phyloP scores from a whole-genome alignment of 805 yeast genomes.

The Starmerella apicola region DNA sequence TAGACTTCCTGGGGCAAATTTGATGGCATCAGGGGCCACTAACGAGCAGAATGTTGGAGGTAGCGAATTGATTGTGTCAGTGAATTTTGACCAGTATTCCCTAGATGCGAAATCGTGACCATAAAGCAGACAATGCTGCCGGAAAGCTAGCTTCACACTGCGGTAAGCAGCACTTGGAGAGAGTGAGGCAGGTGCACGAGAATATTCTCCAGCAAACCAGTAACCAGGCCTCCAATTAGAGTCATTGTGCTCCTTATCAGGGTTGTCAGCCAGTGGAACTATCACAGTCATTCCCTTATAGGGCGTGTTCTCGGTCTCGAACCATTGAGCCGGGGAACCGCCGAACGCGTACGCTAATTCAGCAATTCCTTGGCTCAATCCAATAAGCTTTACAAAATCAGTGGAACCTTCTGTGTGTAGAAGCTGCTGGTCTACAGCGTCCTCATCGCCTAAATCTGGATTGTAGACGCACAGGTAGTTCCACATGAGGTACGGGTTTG shows the following conservation, averaged over 20 bases:
- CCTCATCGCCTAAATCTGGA: conserved; percentile 20
- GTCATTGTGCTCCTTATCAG: neutral
- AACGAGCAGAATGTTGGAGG: neutral
- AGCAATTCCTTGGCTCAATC: conserved; percentile 21
- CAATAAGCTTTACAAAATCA: conserved; percentile 14
- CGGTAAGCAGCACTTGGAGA: conserved; percentile 9
- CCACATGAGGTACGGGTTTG: too few relatives aligned
- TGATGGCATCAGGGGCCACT: conserved; percentile 10
- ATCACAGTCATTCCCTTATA: conserved; percentile 1
- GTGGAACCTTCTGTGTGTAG: conserved; percentile 9
- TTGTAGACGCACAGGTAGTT: conserved; percentile 16
- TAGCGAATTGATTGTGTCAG: neutral
- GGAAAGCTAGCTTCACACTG: conserved; percentile 4
- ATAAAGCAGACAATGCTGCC: conserved; percentile 2
- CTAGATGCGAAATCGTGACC: neutral
- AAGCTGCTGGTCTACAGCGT: conserved; percentile 18
- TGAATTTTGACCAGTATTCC: conserved; percentile 5
- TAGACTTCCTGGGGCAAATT: conserved; percentile 34
- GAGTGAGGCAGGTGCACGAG: neutral
- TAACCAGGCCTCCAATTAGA: conserved; percentile 20
- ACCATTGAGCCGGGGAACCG: conserved; percentile 12
- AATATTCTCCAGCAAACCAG: conserved; percentile 18
- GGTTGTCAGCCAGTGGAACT: conserved; percentile 6
- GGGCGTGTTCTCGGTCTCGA: conserved; percentile 1
- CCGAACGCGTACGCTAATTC: conserved; percentile 21